These are phyloP conservation scores for Auricularia heimuer DNA, from an alignment of 768 basidiomycete genomes.

Conservation along the genomic window DNA sequence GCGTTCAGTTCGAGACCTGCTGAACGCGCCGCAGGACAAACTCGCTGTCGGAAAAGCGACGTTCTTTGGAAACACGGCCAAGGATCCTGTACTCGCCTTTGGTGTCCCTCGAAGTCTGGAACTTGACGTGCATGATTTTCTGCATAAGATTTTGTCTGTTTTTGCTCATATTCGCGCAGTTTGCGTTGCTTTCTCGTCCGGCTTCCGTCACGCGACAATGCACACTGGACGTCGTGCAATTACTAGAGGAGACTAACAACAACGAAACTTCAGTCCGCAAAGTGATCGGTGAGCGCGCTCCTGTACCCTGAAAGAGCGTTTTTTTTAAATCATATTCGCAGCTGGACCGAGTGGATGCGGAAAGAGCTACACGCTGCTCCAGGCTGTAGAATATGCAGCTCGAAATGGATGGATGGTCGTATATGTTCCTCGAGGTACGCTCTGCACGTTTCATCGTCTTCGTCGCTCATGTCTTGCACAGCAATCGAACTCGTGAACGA, in stretches of 20 bases:
- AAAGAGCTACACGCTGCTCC: slow-evolving; percentile 70
- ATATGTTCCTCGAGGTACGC: slow-evolving; percentile 70
- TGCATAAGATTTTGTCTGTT: not conserved
- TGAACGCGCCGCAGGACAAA: not conserved
- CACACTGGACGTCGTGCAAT: slow-evolving; percentile 46
- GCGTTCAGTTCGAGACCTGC: not conserved
- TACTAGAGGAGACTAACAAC: slow-evolving; percentile 31
- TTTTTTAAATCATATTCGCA: slow-evolving; percentile 19
- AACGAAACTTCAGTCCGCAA: not conserved
- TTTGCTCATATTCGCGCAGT: slow-evolving; percentile 29
- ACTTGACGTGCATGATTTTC: slow-evolving; percentile 47
- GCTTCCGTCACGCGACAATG: slow-evolving; percentile 61
- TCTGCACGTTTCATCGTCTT: no score
- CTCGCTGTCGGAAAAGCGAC: not conserved
- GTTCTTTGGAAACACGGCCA: not conserved
- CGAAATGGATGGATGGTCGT: slow-evolving; percentile 68
- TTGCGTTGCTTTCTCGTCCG: slow-evolving; percentile 57
- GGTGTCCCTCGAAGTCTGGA: slow-evolving; percentile 63
- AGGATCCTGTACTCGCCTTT: slow-evolving; percentile 40
- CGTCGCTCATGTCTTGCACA: slow-evolving; percentile 13
- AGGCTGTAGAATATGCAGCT: slow-evolving; percentile 60
- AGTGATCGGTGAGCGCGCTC: not conserved
- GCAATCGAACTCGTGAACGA: slow-evolving; percentile 61
- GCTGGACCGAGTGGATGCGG: slow-evolving; percentile 69
- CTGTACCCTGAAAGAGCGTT: not conserved